Conservation (phyloP, 768 basidiomycete genomes). For the Mycena metata region DNA sequence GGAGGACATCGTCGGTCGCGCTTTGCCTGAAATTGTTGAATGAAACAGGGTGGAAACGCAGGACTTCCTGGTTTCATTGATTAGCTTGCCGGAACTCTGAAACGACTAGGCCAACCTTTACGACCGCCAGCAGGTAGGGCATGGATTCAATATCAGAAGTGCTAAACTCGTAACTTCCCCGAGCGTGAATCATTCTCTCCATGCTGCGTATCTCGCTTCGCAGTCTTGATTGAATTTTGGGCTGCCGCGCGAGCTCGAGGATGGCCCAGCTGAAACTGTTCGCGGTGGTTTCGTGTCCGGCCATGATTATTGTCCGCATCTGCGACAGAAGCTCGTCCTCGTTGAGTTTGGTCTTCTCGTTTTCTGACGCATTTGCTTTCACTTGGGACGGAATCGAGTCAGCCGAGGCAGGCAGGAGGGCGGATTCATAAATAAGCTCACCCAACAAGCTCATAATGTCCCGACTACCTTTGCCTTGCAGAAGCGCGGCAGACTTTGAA, state of each 20-base stretch:
- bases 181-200: slow-evolving; percentile 50
- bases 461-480: slow-evolving; percentile 51
- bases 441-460: slow-evolving; percentile 62
- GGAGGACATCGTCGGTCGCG: slow-evolving; percentile 66
- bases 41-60: slow-evolving; percentile 47
- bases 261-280: slow-evolving; percentile 72
- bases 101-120: slow-evolving; percentile 53
- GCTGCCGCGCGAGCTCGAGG: slow-evolving; percentile 71
- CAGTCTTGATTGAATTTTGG: slow-evolving; percentile 70
- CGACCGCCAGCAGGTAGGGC: slow-evolving; percentile 61
- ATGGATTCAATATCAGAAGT: slow-evolving; percentile 63
- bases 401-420: background rate
- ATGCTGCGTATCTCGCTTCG: slow-evolving; percentile 67
- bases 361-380: slow-evolving; percentile 66
- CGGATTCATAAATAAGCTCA: slow-evolving; percentile 34
- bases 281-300: slow-evolving; percentile 74
- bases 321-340: slow-evolving; percentile 65
- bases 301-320: slow-evolving; percentile 63
- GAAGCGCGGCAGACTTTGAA: slow-evolving; percentile 50
- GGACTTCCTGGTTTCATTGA: slow-evolving; percentile 44
- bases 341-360: slow-evolving; percentile 56
- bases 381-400: slow-evolving; percentile 48
- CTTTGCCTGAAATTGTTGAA: slow-evolving; percentile 52
- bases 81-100: background rate
- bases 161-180: slow-evolving; percentile 55